Conservation (phyloP, 164 flowering plant genomes). For the Warburgia ugandensis region DNA sequence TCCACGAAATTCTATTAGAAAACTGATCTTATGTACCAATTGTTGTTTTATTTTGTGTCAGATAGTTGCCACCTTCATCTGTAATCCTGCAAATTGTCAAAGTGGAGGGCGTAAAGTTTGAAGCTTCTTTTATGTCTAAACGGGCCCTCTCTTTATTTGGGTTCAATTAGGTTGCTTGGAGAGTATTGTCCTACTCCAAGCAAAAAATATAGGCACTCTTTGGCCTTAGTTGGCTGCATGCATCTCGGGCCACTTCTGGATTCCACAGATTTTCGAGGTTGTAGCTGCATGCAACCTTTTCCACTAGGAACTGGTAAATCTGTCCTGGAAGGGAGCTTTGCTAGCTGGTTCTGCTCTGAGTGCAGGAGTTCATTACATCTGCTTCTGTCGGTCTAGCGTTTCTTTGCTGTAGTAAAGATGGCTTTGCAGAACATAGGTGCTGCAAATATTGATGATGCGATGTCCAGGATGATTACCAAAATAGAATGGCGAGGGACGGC, state of each 20-base stretch:
- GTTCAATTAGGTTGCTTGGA: slow-evolving; percentile 64
- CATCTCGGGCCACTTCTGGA: slow-evolving; percentile 26
- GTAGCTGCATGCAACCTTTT: slow-evolving; percentile 29
- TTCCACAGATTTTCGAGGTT: slow-evolving; percentile 14
- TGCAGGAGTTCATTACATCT: slow-evolving; percentile 8
- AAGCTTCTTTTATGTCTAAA: slow-evolving; percentile 76
- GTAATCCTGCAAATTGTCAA: no score
- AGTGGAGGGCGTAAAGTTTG: slow-evolving; percentile 35
- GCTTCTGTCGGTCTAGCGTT: slow-evolving; percentile 5
- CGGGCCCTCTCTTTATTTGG: slow-evolving; percentile 41
- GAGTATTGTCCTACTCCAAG: slow-evolving; percentile 54
- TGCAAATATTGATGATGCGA: slow-evolving; percentile 89
- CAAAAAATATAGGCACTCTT: slow-evolving; percentile 29
- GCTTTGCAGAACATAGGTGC: slow-evolving; percentile 93
- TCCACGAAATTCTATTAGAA: no score
- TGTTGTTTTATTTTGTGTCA: no score
- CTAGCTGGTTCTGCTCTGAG: no score
- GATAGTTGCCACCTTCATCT: no score
- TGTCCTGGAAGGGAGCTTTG: background rate
- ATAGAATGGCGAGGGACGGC: slow-evolving; percentile 96
- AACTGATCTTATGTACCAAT: no score
- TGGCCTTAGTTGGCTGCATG: slow-evolving; percentile 29
- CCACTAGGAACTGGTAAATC: slow-evolving; percentile 9
- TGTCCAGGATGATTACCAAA: slow-evolving; percentile 90
- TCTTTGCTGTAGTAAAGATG: slow-evolving; percentile 33